These are phyloP conservation scores for Pyrus communis DNA, from an alignment of 306 rosid genomes.

Conservation along the genomic window DNA sequence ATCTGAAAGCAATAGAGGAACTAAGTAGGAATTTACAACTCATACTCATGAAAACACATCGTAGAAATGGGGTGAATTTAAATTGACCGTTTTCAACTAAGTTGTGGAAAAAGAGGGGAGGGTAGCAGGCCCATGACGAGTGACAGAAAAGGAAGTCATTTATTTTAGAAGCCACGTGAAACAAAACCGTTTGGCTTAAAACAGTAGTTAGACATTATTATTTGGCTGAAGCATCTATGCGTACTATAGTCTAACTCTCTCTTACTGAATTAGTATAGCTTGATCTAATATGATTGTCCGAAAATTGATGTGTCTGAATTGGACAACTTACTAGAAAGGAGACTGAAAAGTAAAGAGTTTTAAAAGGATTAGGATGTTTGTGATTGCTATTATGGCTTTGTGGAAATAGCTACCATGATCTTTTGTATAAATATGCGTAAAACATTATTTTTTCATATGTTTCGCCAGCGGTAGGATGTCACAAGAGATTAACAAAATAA, in stretches of 20 bases:
- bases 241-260: background rate
- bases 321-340: background rate
- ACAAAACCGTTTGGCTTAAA: background rate
- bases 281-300: background rate
- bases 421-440: background rate
- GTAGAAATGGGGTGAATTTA: background rate
- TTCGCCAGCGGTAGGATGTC: background rate
- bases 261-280: background rate
- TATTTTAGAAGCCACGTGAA: constrained; percentile 2
- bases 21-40: too few relatives aligned
- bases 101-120: background rate
- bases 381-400: background rate
- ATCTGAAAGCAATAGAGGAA: background rate
- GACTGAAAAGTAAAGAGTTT: background rate
- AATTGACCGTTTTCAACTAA: too few relatives aligned
- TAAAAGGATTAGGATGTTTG: background rate
- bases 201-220: background rate
- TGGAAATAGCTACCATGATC: background rate
- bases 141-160: background rate
- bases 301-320: background rate
- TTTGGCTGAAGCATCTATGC: background rate
- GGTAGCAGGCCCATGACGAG: background rate
- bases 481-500: constrained; percentile 20
- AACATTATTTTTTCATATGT: background rate
- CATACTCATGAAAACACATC: too few relatives aligned